Evolutionary conservation across 352 stramenopile genomes (phyloP).

Genomic region (Peronosclerospora sorghi): DNA sequence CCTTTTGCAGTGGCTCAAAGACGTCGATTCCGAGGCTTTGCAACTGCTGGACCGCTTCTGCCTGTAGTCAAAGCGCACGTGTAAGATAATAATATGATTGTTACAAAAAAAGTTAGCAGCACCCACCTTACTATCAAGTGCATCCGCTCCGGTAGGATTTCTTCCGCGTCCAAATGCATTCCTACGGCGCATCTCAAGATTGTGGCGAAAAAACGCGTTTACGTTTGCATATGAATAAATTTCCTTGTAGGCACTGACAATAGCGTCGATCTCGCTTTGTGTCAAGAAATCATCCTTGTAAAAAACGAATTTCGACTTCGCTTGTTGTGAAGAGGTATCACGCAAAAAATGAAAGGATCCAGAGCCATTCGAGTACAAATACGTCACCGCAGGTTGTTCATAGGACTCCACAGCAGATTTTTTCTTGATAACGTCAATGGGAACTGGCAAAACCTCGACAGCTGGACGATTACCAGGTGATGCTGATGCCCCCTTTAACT

Average conservation of each 20-base stretch:
- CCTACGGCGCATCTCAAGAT: constrained; percentile 55
- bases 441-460: constrained; percentile 53
- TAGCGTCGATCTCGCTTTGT: constrained; percentile 50
- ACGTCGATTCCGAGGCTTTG: constrained; percentile 73
- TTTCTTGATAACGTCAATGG: constrained; percentile 22
- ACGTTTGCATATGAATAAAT: constrained; percentile 74
- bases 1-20: constrained; percentile 49
- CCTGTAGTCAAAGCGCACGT: constrained; percentile 18
- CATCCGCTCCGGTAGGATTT: constrained; percentile 8
- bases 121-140: constrained; percentile 35
- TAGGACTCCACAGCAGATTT: constrained; percentile 57
- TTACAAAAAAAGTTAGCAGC: background rate
- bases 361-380: constrained; percentile 60
- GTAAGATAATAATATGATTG: background rate
- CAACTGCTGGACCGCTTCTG: constrained; percentile 72
- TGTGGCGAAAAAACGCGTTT: constrained; percentile 57
- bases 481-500: constrained; percentile 27
- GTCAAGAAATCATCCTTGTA: constrained; percentile 82
- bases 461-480: constrained; percentile 12
- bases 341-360: constrained; percentile 77
- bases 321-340: constrained; percentile 30
- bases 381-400: constrained; percentile 58
- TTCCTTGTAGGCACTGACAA: constrained; percentile 79
- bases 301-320: constrained; percentile 56
- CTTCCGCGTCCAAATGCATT: constrained; percentile 30